These are phyloP conservation scores for Pouteria campechiana DNA, from an alignment of 179 eudicot species.

Conservation along the genomic window DNA sequence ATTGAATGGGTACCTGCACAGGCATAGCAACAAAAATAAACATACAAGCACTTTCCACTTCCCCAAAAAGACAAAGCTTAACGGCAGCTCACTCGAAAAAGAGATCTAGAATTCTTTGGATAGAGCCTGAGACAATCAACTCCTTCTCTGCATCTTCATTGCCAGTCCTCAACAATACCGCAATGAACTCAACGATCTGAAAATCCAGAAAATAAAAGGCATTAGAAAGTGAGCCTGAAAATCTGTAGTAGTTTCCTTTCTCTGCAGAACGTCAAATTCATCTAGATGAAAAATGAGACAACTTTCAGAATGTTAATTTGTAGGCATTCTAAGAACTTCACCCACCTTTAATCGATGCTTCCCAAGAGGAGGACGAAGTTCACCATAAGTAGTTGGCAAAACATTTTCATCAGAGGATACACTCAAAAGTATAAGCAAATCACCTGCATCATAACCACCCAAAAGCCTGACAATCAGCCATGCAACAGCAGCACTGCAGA, in stretches of 20 bases:
- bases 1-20: conserved; percentile 87
- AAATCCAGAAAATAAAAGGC: conserved; percentile 1
- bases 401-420: conserved; percentile 80
- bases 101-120: conserved; percentile 62
- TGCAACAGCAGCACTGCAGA: no score
- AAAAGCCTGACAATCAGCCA: no score
- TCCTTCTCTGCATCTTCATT: conserved; percentile 77
- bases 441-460: no score
- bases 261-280: no score
- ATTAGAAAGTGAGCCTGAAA: no score
- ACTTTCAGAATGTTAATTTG: not conserved
- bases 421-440: conserved; percentile 64
- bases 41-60: not conserved
- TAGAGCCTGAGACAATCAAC: conserved; percentile 74
- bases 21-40: not conserved
- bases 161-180: conserved; percentile 76
- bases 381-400: conserved; percentile 84
- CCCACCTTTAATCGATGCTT: conserved; percentile 95
- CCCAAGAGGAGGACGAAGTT: conserved; percentile 89
- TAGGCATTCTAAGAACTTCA: conserved; percentile 6
- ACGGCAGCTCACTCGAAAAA: conserved; percentile 74
- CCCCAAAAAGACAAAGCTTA: not conserved
- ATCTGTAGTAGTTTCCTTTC: no score
- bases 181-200: conserved; percentile 91
- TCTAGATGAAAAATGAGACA: not conserved